Evolutionary conservation across 345 rosid genomes (phyloP).

Genomic region (Pugionium dolabratum): DNA sequence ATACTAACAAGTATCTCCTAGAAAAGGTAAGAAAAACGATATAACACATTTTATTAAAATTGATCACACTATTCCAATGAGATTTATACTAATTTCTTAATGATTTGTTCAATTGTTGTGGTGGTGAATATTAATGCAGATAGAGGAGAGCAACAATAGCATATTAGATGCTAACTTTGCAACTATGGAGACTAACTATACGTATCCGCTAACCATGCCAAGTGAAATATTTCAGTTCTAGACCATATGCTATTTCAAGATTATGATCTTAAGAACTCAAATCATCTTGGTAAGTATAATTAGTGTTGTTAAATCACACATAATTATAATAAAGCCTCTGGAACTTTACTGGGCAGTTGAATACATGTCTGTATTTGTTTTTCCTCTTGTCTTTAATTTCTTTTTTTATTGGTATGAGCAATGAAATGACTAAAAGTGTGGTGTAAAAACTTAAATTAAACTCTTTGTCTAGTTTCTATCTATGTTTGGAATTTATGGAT

Average conservation of each 20-base stretch:
- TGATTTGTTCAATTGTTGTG: slow-evolving; percentile 7
- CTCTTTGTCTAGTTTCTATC: slow-evolving; percentile 9
- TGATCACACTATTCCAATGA: neutral
- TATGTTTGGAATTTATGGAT: slow-evolving; percentile 27
- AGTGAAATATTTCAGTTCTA: slow-evolving; percentile 62
- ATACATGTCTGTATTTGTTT: slow-evolving; percentile 24
- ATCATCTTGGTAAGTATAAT: slow-evolving; percentile 31
- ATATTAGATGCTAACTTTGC: slow-evolving; percentile 47
- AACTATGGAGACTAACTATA: slow-evolving; percentile 45
- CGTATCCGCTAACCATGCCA: slow-evolving; percentile 64
- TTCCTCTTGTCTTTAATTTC: slow-evolving; percentile 2
- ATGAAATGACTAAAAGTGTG: slow-evolving; percentile 31
- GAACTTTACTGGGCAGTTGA: slow-evolving; percentile 29
- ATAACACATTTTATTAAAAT: too few species aligned
- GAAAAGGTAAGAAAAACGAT: slow-evolving; percentile 55
- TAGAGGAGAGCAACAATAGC: slow-evolving; percentile 57
- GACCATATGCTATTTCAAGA: slow-evolving; percentile 35
- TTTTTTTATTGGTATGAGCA: slow-evolving; percentile 29
- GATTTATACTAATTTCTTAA: slow-evolving; percentile 6
- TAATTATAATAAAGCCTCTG: slow-evolving; percentile 34
- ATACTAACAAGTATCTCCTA: slow-evolving; percentile 72
- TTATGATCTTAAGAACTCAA: slow-evolving; percentile 27
- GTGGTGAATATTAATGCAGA: slow-evolving; percentile 48
- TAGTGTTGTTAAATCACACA: slow-evolving; percentile 38
- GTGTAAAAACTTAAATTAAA: slow-evolving; percentile 1